A percentile compares a stretch with the other conserved stretches of the same genome.
These are phyloP conservation scores for Hebeloma cylindrosporum DNA, from an alignment of 768 basidiomycete genomes.

Conservation along the genomic window DNA sequence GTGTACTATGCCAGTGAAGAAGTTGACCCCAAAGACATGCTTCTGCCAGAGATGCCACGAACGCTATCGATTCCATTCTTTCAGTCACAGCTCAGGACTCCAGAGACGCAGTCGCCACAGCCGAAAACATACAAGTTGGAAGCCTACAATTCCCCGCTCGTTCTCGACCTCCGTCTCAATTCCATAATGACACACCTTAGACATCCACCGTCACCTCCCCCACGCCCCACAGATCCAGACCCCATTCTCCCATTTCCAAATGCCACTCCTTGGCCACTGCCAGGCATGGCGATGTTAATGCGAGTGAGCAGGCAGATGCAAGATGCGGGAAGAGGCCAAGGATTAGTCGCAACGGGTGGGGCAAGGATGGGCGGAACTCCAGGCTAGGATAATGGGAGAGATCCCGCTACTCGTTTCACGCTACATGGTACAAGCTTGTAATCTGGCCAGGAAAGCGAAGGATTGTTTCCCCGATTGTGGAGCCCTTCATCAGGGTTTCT, in stretches of 20 bases:
- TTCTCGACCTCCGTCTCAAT: conserved; percentile 63
- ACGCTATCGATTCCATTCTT: conserved; percentile 23
- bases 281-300: conserved; percentile 52
- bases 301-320: conserved; percentile 47
- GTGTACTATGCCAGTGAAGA: conserved; percentile 38
- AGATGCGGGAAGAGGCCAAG: conserved; percentile 21
- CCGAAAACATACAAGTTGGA: conserved; percentile 17
- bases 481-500: conserved; percentile 4
- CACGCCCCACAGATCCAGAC: conserved; percentile 27
- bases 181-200: conserved; percentile 58
- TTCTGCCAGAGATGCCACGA: conserved; percentile 25
- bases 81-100: conserved; percentile 11
- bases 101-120: conserved; percentile 22
- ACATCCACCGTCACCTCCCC: conserved; percentile 41
- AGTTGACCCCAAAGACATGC: conserved; percentile 40
- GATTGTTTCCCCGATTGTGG: neutral
- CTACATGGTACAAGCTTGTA: neutral
- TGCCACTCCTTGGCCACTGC: conserved; percentile 54
- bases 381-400: conserved; percentile 14
- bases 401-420: too few relatives aligned
- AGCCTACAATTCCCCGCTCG: conserved; percentile 38
- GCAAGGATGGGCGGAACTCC: conserved; percentile 30
- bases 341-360: conserved; percentile 21
- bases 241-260: conserved; percentile 57
- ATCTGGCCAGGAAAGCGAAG: too few relatives aligned